phyloP scores from a whole-genome alignment of 352 stramenopile genomes.

The Phytopythium ostracodes region DNA sequence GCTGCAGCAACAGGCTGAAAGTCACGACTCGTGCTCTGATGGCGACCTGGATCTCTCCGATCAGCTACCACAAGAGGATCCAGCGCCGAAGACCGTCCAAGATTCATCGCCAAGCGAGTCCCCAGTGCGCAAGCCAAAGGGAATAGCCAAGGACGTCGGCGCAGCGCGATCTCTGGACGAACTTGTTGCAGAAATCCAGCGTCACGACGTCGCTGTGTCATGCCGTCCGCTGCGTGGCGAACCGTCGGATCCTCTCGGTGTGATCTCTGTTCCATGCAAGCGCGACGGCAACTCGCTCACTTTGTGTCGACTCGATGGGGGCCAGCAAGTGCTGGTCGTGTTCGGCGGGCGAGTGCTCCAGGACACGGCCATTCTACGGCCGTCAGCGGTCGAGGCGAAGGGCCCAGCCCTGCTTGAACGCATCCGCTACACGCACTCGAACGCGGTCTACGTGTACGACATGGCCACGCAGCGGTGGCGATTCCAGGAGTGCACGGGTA shows the following conservation, averaged over 20 bases:
- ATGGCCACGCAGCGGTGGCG: slow-evolving; percentile 28
- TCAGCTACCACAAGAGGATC: background rate
- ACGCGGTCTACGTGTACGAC: slow-evolving; percentile 53
- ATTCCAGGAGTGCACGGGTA: slow-evolving; percentile 33
- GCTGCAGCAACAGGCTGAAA: slow-evolving; percentile 10
- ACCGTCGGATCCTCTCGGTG: slow-evolving; percentile 30
- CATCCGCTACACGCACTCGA: slow-evolving; percentile 54
- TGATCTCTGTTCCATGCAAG: slow-evolving; percentile 42
- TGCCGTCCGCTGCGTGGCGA: slow-evolving; percentile 13
- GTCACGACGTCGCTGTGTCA: slow-evolving; percentile 22
- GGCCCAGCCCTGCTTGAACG: slow-evolving; percentile 54
- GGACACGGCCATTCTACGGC: slow-evolving; percentile 43
- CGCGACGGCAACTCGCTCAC: slow-evolving; percentile 66
- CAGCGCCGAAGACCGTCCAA: background rate
- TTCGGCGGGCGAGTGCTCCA: slow-evolving; percentile 54
- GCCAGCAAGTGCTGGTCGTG: slow-evolving; percentile 38
- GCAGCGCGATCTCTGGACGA: slow-evolving; percentile 16
- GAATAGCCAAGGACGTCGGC: background rate
- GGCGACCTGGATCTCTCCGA: background rate
- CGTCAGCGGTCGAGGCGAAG: slow-evolving; percentile 16
- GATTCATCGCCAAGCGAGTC: background rate
- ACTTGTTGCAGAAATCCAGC: slow-evolving; percentile 29
- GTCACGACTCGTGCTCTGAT: background rate
- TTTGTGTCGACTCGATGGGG: slow-evolving; percentile 44
- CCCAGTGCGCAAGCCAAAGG: background rate